These are phyloP conservation scores for Salix brachista DNA, from an alignment of 345 rosid genomes.

Conservation along the genomic window DNA sequence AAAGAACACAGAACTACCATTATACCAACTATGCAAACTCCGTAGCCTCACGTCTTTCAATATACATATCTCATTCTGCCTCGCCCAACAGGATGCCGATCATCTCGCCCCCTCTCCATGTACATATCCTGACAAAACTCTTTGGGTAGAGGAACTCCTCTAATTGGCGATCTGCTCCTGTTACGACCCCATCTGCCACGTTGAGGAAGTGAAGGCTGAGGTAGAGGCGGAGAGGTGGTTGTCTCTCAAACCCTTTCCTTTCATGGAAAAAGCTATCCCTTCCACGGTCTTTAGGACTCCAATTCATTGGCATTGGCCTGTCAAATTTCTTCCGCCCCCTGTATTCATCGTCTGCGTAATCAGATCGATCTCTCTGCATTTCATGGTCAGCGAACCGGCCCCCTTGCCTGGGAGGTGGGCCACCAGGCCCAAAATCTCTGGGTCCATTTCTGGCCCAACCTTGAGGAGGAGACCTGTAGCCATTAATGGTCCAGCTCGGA, in stretches of 20 bases:
- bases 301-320: slow-evolving; percentile 50
- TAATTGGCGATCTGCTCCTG: slow-evolving; percentile 74
- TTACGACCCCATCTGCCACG: slow-evolving; percentile 62
- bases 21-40: not conserved
- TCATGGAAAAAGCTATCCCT: slow-evolving; percentile 48
- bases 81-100: slow-evolving; percentile 42
- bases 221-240: slow-evolving; percentile 42
- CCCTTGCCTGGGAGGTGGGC: slow-evolving; percentile 58
- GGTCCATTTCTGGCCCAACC: slow-evolving; percentile 57
- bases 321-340: slow-evolving; percentile 58
- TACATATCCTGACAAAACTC: slow-evolving; percentile 53
- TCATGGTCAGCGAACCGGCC: slow-evolving; percentile 53
- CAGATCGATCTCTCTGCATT: slow-evolving; percentile 48
- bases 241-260: slow-evolving; percentile 57
- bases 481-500: slow-evolving; percentile 54
- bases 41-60: slow-evolving; percentile 9
- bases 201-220: slow-evolving; percentile 34
- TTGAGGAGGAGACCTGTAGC: slow-evolving; percentile 77
- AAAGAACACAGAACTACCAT: not conserved
- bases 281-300: slow-evolving; percentile 56
- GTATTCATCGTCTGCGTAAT: slow-evolving; percentile 50
- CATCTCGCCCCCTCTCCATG: slow-evolving; percentile 56
- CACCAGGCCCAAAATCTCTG: slow-evolving; percentile 50
- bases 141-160: slow-evolving; percentile 43
- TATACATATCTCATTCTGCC: slow-evolving; percentile 52